A percentile compares a stretch with the other conserved stretches of the same genome.
phyloP scores from a whole-genome alignment of 495 filamentous ascomycete genomes.

The Xylaria acuta region DNA sequence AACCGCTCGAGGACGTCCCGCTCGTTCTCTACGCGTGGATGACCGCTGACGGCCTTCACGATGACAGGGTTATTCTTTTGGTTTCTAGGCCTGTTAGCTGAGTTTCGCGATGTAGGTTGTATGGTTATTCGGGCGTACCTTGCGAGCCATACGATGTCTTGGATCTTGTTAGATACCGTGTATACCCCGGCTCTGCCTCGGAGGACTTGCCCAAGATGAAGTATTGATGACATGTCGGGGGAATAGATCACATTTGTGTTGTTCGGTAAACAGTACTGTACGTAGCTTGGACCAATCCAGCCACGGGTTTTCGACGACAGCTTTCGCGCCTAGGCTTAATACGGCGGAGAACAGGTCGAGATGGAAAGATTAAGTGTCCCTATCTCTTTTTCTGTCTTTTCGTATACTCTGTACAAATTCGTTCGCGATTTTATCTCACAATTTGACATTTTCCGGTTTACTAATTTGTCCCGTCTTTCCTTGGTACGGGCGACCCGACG shows the following conservation, averaged over 20 bases:
- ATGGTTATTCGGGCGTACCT: too few species aligned
- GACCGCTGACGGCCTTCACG: background rate
- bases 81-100: background rate
- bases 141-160: background rate
- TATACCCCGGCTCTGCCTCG: background rate
- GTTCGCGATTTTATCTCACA: too few species aligned
- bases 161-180: background rate
- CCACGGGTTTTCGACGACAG: too few species aligned
- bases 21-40: conserved; percentile 4
- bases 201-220: background rate
- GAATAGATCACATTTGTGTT: background rate
- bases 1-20: conserved; percentile 6
- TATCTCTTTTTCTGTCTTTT: too few species aligned
- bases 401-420: too few species aligned
- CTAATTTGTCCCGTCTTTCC: too few species aligned
- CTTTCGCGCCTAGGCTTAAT: too few species aligned
- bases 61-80: background rate
- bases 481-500: too few species aligned
- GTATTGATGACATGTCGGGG: background rate
- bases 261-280: background rate
- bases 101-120: background rate
- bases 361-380: too few species aligned
- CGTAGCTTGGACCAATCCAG: too few species aligned
- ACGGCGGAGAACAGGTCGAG: too few species aligned
- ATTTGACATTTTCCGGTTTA: too few species aligned